phyloP scores from a whole-genome alignment of 2,329 filamentous ascomycete genomes.

The Verticillium klebahnii region DNA sequence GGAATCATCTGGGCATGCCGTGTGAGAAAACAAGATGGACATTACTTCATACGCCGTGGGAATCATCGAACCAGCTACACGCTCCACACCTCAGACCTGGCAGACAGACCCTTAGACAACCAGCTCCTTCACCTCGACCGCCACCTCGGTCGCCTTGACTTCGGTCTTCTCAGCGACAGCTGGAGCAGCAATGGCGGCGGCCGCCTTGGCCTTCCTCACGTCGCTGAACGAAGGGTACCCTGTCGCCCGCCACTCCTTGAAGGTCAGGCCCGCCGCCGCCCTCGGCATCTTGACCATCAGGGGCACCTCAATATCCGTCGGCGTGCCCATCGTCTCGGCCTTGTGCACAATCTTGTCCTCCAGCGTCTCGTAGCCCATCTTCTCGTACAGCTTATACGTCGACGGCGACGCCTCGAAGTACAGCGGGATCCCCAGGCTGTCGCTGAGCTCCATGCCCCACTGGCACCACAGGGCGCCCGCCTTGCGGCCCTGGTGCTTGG shows the following conservation, averaged over 20 bases:
- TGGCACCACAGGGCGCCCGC: conserved; percentile 35
- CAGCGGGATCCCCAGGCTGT: conserved; percentile 29
- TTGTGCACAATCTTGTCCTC: conserved; percentile 34
- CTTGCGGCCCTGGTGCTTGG: conserved; percentile 35
- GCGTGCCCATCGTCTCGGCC: conserved; percentile 25
- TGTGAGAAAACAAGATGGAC: not conserved
- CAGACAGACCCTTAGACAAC: not conserved
- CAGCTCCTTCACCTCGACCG: not conserved
- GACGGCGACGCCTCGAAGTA: conserved; percentile 42
- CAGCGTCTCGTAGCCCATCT: conserved; percentile 37
- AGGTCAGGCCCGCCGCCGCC: conserved; percentile 23
- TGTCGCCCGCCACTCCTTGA: conserved; percentile 25
- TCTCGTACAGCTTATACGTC: conserved; percentile 37
- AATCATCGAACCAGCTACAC: not conserved
- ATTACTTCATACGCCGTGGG: not conserved
- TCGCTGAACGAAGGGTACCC: conserved; percentile 10
- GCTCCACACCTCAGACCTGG: not conserved
- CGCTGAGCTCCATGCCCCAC: conserved; percentile 31
- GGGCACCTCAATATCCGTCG: conserved; percentile 31
- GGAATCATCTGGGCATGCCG: no score
- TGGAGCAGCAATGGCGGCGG: conserved; percentile 1
- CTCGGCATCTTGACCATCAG: conserved; percentile 37
- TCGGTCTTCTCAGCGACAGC: not conserved
- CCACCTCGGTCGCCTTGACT: conserved; percentile 8
- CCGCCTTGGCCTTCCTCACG: conserved; percentile 4